phyloP scores from a whole-genome alignment of 2,329 filamentous ascomycete species.

The Aspergillus sp. region DNA sequence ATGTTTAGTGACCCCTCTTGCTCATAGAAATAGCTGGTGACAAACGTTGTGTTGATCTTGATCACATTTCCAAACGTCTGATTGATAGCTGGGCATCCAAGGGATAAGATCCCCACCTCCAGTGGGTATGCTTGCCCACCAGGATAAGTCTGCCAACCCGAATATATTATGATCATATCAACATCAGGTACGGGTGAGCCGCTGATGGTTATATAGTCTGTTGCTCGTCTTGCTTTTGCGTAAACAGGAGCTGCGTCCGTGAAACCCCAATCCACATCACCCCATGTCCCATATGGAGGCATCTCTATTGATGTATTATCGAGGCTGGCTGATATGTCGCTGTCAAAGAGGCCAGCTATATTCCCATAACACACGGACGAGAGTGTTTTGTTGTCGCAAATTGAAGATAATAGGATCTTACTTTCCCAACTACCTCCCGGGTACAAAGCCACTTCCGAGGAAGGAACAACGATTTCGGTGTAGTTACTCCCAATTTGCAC shows the following conservation, averaged over 20 bases:
- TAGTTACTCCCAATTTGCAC: background rate
- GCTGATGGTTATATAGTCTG: background rate
- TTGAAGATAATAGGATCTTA: background rate
- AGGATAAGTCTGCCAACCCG: background rate
- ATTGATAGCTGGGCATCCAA: background rate
- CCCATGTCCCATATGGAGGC: background rate
- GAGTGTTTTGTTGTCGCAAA: background rate
- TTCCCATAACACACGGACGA: background rate
- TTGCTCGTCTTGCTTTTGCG: background rate
- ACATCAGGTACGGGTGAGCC: background rate
- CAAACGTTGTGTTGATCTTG: background rate
- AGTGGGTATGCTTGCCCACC: background rate
- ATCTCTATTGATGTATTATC: background rate
- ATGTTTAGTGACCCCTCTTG: conserved; percentile 13
- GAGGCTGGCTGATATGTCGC: background rate
- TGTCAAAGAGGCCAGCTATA: background rate
- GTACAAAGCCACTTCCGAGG: background rate
- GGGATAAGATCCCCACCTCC: conserved; percentile 1
- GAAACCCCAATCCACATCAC: background rate
- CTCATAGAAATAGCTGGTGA: conserved; percentile 1
- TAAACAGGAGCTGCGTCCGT: background rate
- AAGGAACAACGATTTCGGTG: background rate
- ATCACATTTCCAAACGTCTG: background rate
- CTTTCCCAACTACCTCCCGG: background rate
- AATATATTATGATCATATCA: background rate